phyloP scores from a whole-genome alignment of 352 stramenopile species.

The Peronosclerospora sorghi region DNA sequence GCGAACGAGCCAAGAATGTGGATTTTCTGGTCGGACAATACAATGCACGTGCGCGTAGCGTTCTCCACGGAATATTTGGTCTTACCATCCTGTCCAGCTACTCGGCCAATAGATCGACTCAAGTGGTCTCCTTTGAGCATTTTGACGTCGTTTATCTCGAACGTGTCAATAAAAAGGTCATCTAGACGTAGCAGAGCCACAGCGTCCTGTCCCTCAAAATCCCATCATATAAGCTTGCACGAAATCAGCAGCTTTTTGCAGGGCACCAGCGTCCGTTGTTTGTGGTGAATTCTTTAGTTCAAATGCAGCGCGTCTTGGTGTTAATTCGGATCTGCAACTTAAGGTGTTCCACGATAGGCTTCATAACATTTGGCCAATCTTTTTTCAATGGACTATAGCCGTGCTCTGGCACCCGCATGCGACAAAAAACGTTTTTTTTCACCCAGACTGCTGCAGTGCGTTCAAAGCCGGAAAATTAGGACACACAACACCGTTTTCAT shows the following conservation, averaged over 20 bases:
- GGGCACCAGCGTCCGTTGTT: slow-evolving; percentile 88
- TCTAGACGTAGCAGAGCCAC: slow-evolving; percentile 97
- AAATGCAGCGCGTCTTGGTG: slow-evolving; percentile 95
- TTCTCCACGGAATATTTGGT: slow-evolving; percentile 99
- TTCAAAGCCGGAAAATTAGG: slow-evolving; percentile 72
- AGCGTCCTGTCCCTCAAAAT: slow-evolving; percentile 96
- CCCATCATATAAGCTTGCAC: slow-evolving; percentile 99
- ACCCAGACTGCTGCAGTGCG: slow-evolving; percentile 58
- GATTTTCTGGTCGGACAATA: slow-evolving; percentile 96
- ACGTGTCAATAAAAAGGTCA: slow-evolving; percentile 98
- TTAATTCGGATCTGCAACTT: slow-evolving; percentile 99
- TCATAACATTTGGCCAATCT: slow-evolving; percentile 98
- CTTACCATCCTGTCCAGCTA: slow-evolving; percentile 98
- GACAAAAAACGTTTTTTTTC: slow-evolving; percentile 93
- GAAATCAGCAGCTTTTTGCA: slow-evolving; percentile 98
- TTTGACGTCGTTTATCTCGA: slow-evolving; percentile 96
- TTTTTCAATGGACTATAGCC: slow-evolving; percentile 98
- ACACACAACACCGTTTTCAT: slow-evolving; percentile 24
- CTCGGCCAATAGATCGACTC: slow-evolving; percentile 94
- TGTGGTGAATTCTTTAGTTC: slow-evolving; percentile 94
- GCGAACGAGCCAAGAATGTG: slow-evolving; percentile 97
- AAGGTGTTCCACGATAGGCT: slow-evolving; percentile 97
- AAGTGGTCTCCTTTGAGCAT: slow-evolving; percentile 98
- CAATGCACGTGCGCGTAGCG: slow-evolving; percentile 96
- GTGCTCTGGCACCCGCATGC: slow-evolving; percentile 92